Evolutionary conservation across 1,139 yeast species (phyloP).

Genomic region (Kodamaea alishanica): DNA sequence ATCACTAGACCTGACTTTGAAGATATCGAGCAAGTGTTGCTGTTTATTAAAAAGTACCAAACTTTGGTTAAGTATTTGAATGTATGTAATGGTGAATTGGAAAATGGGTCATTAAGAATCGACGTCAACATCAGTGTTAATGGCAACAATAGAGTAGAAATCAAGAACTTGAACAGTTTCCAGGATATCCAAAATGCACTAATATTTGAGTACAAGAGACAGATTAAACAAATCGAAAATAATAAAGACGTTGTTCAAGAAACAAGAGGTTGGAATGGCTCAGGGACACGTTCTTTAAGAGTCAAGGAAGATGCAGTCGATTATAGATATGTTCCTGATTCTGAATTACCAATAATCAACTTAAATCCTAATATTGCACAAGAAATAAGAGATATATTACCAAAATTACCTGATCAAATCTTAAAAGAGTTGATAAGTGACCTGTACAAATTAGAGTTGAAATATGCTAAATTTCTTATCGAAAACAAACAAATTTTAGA

Average conservation of each 20-base stretch:
- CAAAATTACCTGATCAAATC: constrained; percentile 61
- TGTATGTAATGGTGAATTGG: constrained; percentile 86
- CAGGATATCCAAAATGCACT: constrained; percentile 79
- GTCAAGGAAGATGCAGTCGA: constrained; percentile 80
- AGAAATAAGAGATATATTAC: constrained; percentile 44
- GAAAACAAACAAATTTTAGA: constrained; percentile 41
- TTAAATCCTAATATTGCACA: constrained; percentile 36
- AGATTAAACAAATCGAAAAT: constrained; percentile 38
- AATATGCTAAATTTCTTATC: constrained; percentile 67
- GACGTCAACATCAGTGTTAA: constrained; percentile 87
- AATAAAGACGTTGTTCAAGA: constrained; percentile 47
- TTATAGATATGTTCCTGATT: constrained; percentile 92
- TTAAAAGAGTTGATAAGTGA: constrained; percentile 43
- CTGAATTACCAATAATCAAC: constrained; percentile 67
- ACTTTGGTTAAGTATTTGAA: constrained; percentile 61
- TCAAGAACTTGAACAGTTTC: constrained; percentile 83
- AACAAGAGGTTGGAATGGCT: constrained; percentile 92
- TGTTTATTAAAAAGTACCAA: constrained; percentile 80
- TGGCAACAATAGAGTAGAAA: constrained; percentile 71
- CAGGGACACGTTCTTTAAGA: constrained; percentile 59
- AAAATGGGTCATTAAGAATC: constrained; percentile 91
- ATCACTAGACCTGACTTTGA: constrained; percentile 89
- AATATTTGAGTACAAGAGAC: constrained; percentile 71
- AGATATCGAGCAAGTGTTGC: constrained; percentile 62
- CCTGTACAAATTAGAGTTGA: constrained; percentile 51